Conservation (phyloP, 345 rosid species). For the Salix purpurea region DNA sequence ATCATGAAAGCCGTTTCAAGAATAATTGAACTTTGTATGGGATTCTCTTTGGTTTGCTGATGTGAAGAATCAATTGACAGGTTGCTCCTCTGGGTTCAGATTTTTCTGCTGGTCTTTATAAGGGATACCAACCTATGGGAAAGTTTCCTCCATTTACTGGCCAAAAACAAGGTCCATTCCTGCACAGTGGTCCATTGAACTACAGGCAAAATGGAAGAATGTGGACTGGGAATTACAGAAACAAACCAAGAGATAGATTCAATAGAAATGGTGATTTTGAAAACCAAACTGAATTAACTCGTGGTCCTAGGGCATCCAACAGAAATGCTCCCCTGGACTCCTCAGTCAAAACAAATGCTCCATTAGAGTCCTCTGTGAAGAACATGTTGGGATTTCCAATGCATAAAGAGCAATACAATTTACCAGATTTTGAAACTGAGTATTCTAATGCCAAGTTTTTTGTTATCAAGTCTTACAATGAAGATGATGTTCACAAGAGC, state of each 20-base stretch:
- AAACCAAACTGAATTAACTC: conserved; percentile 43
- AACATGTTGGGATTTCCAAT: conserved; percentile 30
- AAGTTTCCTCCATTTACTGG: conserved; percentile 31
- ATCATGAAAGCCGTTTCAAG: neutral
- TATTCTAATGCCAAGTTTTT: conserved; percentile 55
- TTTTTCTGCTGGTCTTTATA: conserved; percentile 30
- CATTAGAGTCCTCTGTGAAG: conserved; percentile 12
- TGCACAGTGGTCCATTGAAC: conserved; percentile 28
- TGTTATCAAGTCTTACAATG: conserved; percentile 74
- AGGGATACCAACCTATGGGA: conserved; percentile 39
- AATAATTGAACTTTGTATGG: neutral
- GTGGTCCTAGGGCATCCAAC: conserved; percentile 60
- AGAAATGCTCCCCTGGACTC: conserved; percentile 39
- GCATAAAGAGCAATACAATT: conserved; percentile 47
- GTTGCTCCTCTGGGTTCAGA: conserved; percentile 32
- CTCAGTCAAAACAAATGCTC: conserved; percentile 5
- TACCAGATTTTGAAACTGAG: conserved; percentile 48
- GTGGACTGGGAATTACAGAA: conserved; percentile 43
- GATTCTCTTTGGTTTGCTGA: conserved; percentile 9
- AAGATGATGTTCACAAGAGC: conserved; percentile 75
- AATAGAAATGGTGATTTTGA: conserved; percentile 38
- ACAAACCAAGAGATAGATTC: conserved; percentile 27
- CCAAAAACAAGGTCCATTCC: conserved; percentile 37
- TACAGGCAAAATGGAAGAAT: conserved; percentile 37
- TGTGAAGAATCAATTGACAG: conserved; percentile 23